These are phyloP conservation scores for Agastache rugosa DNA, from an alignment of 257 asterid genomes.

Conservation along the genomic window DNA sequence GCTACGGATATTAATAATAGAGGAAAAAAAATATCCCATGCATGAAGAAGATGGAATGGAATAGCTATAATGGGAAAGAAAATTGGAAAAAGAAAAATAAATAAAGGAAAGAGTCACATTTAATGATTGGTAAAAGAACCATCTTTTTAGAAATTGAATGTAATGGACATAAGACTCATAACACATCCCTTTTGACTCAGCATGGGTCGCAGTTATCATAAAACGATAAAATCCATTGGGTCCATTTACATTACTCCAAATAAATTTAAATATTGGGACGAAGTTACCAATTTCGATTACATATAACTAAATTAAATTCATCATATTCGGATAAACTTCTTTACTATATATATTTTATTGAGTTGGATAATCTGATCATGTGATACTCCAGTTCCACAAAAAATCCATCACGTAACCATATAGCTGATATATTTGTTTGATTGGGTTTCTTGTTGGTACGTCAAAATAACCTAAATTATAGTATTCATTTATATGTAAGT, in stretches of 20 bases:
- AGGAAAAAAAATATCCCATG: not conserved
- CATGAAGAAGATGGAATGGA: not conserved
- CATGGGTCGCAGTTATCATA: constrained; percentile 50
- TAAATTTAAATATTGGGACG: not conserved
- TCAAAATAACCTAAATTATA: no score
- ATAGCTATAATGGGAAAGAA: not conserved
- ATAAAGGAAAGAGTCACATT: not conserved
- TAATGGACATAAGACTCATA: constrained; percentile 46
- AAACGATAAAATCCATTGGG: constrained; percentile 29
- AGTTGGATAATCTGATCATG: not conserved
- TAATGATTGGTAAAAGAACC: constrained; percentile 9
- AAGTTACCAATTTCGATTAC: not conserved
- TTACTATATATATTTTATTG: not conserved
- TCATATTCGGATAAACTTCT: not conserved
- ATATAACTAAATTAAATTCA: not conserved
- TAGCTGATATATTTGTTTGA: no score
- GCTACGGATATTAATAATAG: not conserved
- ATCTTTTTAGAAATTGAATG: constrained; percentile 43
- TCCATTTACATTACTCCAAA: constrained; percentile 21
- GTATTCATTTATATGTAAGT: no score
- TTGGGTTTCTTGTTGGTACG: no score
- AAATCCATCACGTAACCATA: no score
- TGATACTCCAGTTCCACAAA: no score
- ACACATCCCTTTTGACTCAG: constrained; percentile 60
- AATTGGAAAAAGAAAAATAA: not conserved